These are phyloP conservation scores for Cryptococcus floricola DNA, from an alignment of 1,284 basidiomycete species.

Conservation along the genomic window DNA sequence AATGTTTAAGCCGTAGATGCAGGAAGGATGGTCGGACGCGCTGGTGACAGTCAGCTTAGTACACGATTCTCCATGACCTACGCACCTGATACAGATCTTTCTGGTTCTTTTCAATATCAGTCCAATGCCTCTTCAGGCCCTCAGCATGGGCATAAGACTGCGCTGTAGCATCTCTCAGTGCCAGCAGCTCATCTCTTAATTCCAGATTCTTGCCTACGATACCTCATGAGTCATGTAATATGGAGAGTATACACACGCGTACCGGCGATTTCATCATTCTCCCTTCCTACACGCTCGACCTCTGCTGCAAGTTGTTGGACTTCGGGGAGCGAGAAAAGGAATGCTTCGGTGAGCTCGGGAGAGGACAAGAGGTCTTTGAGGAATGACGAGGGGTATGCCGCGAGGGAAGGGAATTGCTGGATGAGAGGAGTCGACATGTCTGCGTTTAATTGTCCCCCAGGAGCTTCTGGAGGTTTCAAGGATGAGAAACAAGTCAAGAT, in stretches of 20 bases:
- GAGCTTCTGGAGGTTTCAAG: no score
- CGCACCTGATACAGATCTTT: slow-evolving; percentile 77
- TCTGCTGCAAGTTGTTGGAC: slow-evolving; percentile 70
- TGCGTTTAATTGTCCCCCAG: no score
- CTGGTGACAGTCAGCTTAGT: slow-evolving; percentile 49
- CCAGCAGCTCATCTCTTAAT: slow-evolving; percentile 67
- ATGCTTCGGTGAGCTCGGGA: slow-evolving; percentile 76
- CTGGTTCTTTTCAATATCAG: slow-evolving; percentile 78
- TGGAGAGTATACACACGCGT: slow-evolving; percentile 37
- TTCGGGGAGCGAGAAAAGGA: slow-evolving; percentile 70
- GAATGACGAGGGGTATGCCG: slow-evolving; percentile 39
- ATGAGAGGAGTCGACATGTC: slow-evolving; percentile 46
- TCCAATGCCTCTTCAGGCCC: slow-evolving; percentile 71
- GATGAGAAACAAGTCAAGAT: no score
- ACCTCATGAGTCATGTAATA: background rate
- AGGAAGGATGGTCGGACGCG: slow-evolving; percentile 79
- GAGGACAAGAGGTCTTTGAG: slow-evolving; percentile 81
- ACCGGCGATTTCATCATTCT: slow-evolving; percentile 82
- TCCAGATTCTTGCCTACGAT: slow-evolving; percentile 65
- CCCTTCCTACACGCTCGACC: slow-evolving; percentile 69
- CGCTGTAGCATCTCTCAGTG: slow-evolving; percentile 70
- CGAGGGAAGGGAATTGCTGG: slow-evolving; percentile 44
- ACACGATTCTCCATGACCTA: background rate
- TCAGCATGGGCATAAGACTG: slow-evolving; percentile 80
- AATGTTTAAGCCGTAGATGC: slow-evolving; percentile 75